Base-by-base conservation (phyloP, 208 protist species). In the Leishmania arabica region DNA sequence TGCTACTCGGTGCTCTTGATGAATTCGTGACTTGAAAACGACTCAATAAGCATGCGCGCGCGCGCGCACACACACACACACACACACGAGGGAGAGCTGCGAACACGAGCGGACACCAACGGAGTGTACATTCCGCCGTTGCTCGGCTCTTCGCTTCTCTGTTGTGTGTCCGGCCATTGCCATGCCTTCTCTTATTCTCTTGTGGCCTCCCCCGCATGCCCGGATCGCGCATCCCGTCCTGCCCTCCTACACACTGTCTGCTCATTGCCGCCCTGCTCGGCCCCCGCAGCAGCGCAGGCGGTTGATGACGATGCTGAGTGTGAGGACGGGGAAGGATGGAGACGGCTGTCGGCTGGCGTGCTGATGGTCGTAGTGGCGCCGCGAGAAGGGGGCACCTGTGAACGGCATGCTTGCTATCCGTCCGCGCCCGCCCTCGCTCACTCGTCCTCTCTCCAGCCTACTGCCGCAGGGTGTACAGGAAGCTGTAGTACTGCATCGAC, bases 401-500 rank as follows among this genome's bases (percentile, higher is more conserved):
- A 42, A n/a, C 19, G 65, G 11, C 21, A 17, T 49, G 42, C 45
- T 51, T 19, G 68, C 6, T 37, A 31, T 24, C 27, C 34, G 2
- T 72, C 42, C 27, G 40, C 49, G 31, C 40, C 15, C 15, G 15
- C 31, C 2, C 27, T 58, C 47, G n/a, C 60, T 37, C n/a, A 1
- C 47, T 56, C 47, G 15, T 17, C 27, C 24, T 53, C 27, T 47
- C 24, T 56, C 40, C n/a, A n/a, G 11, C 47, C 71, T 91, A 94
- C 79, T 95, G 80, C 53, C 90, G 87, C 19, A 96, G 75, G 17
- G 91, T 90, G 79, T 96, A 97, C 49, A 96, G 88, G 78, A 97
- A 96, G 56, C 88, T 94, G 87, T 93, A 95, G 84, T 97, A 90
- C 85, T 96, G 95, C 86, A 94, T 93, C 49, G 83, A 91, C 15